phyloP scores from a whole-genome alignment of 768 basidiomycete genomes.

The Mycena floridula region DNA sequence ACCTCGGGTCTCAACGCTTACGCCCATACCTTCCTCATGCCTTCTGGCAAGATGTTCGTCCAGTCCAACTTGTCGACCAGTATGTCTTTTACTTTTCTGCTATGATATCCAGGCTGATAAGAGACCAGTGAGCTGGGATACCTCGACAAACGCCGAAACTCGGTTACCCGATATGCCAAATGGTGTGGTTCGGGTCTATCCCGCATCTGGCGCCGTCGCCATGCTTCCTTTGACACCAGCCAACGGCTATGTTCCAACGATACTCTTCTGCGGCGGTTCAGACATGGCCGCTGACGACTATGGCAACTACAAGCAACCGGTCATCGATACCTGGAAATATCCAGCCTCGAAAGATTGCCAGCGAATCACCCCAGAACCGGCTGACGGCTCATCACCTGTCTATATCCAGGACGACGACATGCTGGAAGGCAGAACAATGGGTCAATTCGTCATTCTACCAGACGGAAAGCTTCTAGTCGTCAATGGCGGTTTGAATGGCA shows the following conservation, averaged over 20 bases:
- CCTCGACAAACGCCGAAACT: constrained; percentile 48
- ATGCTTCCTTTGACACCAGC: constrained; percentile 89
- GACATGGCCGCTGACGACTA: constrained; percentile 67
- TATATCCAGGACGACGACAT: constrained; percentile 75
- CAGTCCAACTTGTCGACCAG: constrained; percentile 79
- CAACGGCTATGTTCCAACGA: constrained; percentile 80
- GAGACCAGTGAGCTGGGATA: constrained; percentile 42
- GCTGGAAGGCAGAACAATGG: constrained; percentile 79
- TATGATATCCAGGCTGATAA: constrained; percentile 5
- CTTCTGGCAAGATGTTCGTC: constrained; percentile 72
- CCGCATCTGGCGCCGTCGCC: constrained; percentile 80
- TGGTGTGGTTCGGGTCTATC: constrained; percentile 76
- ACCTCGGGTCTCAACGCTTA: constrained; percentile 79
- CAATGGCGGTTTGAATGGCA: constrained; percentile 82
- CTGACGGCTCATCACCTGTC: constrained; percentile 49
- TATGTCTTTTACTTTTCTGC: constrained; percentile 25
- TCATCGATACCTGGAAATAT: constrained; percentile 66
- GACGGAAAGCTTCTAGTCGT: constrained; percentile 73
- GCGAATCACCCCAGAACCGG: constrained; percentile 81
- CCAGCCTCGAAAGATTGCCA: constrained; percentile 73
- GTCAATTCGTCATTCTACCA: constrained; percentile 82
- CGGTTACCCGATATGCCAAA: constrained; percentile 69
- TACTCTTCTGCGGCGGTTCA: constrained; percentile 89
- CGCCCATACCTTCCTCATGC: constrained; percentile 66
- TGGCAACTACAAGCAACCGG: constrained; percentile 73